Percentiles rank a stretch among this genome's conserved stretches.
phyloP scores from a whole-genome alignment of 768 basidiomycete species.

The Naganishia vishniacii region DNA sequence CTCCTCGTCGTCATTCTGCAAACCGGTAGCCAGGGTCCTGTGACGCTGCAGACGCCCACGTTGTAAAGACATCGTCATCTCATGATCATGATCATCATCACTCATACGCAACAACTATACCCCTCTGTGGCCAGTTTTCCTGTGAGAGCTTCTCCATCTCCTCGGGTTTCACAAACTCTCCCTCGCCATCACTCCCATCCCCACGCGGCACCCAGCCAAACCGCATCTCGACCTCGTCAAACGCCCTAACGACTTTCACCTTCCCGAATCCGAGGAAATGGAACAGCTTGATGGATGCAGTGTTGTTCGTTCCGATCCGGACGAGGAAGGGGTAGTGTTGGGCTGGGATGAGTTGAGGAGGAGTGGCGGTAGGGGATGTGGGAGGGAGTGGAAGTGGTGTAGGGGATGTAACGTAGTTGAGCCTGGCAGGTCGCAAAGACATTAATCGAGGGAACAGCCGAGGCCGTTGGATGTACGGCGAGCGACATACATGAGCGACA shows the following conservation, averaged over 20 bases:
- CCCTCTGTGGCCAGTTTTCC: constrained; percentile 5
- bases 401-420: constrained; percentile 56
- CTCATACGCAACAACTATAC: not conserved
- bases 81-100: not conserved
- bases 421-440: constrained; percentile 51
- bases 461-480: too few relatives aligned
- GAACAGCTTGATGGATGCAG: constrained; percentile 67
- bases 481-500: constrained; percentile 30
- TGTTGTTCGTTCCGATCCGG: constrained; percentile 66
- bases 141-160: not conserved
- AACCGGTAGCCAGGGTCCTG: not conserved
- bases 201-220: constrained; percentile 32
- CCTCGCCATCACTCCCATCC: constrained; percentile 32
- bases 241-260: constrained; percentile 65
- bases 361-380: constrained; percentile 18
- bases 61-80: too few relatives aligned
- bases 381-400: constrained; percentile 47
- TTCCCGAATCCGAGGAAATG: constrained; percentile 67
- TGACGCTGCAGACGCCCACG: not conserved
- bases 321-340: constrained; percentile 57
- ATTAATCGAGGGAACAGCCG: too few relatives aligned
- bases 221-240: constrained; percentile 78
- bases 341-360: constrained; percentile 41
- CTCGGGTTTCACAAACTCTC: constrained; percentile 25
- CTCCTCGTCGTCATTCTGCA: too few relatives aligned